Evolutionary conservation across 108 stramenopile genomes (phyloP).

Genomic region (Seminavis robusta): DNA sequence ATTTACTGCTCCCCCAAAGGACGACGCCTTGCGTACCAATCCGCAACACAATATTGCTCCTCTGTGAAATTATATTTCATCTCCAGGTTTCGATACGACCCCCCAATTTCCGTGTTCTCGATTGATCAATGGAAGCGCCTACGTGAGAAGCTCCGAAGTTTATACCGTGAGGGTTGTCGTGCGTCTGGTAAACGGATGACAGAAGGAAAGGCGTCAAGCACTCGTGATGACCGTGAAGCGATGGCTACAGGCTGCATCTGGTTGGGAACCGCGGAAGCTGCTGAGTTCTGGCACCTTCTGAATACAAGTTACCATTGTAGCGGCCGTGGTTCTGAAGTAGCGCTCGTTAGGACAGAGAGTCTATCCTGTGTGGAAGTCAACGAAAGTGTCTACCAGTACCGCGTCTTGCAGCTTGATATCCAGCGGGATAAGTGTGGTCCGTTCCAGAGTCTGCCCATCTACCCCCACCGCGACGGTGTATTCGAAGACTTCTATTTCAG

Average conservation of each 20-base stretch:
- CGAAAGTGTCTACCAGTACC: not conserved
- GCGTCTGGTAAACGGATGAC: not conserved
- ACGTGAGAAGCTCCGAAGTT: not conserved
- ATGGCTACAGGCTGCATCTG: slow-evolving; percentile 3
- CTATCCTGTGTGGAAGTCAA: not conserved
- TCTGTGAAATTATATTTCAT: not conserved
- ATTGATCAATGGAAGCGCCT: not conserved
- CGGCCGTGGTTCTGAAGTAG: not conserved
- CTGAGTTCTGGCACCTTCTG: not conserved
- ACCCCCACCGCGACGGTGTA: not conserved
- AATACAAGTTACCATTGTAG: slow-evolving; percentile 2
- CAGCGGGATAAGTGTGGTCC: not conserved
- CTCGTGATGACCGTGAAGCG: not conserved
- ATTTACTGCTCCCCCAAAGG: not conserved
- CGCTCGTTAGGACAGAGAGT: not conserved
- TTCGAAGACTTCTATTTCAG: slow-evolving; percentile 2
- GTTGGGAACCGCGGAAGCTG: not conserved
- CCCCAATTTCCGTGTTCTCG: not conserved
- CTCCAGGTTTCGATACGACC: not conserved
- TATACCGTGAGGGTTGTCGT: not conserved
- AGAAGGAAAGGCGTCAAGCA: not conserved
- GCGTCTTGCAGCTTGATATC: not conserved
- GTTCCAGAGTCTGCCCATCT: not conserved
- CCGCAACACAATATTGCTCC: not conserved
- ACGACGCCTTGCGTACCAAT: not conserved